phyloP scores from a whole-genome alignment of 2,329 filamentous ascomycete genomes.

The Aspergillus alliaceus region DNA sequence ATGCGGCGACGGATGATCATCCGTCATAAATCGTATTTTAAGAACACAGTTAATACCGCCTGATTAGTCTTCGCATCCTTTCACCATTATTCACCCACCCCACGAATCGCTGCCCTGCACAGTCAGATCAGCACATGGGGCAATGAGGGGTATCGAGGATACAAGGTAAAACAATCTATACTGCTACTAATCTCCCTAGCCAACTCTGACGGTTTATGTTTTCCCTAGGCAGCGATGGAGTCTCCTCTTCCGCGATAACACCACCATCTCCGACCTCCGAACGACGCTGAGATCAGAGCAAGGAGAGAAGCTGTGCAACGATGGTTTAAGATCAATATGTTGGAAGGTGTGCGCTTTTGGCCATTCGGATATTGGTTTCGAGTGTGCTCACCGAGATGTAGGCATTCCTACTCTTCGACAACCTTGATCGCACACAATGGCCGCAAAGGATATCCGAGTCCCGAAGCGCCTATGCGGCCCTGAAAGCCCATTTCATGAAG shows the following conservation, averaged over 20 bases:
- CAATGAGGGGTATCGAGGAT: constrained; percentile 58
- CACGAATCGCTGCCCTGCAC: background rate
- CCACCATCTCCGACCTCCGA: constrained; percentile 62
- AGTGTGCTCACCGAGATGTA: constrained; percentile 39
- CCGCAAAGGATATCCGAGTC: constrained; percentile 64
- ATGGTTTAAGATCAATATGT: constrained; percentile 79
- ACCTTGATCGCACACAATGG: constrained; percentile 67
- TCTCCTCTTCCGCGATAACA: constrained; percentile 56
- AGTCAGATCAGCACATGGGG: constrained; percentile 16
- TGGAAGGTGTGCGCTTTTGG: constrained; percentile 69
- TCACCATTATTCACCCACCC: constrained; percentile 8
- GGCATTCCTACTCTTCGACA: constrained; percentile 79
- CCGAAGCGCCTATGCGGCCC: constrained; percentile 70
- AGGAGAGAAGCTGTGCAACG: constrained; percentile 63
- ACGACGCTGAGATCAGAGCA: constrained; percentile 62
- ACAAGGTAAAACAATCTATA: constrained; percentile 45
- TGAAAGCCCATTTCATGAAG: constrained; percentile 73
- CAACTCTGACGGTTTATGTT: constrained; percentile 1
- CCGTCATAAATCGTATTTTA: constrained; percentile 7
- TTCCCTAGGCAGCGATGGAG: constrained; percentile 65
- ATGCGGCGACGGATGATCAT: constrained; percentile 8
- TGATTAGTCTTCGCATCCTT: background rate
- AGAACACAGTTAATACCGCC: background rate
- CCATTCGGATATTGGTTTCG: background rate
- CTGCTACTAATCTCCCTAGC: too few relatives aligned